Evolutionary conservation across 2,329 filamentous ascomycete species (phyloP).

Genomic region (Sporothrix sp.): DNA sequence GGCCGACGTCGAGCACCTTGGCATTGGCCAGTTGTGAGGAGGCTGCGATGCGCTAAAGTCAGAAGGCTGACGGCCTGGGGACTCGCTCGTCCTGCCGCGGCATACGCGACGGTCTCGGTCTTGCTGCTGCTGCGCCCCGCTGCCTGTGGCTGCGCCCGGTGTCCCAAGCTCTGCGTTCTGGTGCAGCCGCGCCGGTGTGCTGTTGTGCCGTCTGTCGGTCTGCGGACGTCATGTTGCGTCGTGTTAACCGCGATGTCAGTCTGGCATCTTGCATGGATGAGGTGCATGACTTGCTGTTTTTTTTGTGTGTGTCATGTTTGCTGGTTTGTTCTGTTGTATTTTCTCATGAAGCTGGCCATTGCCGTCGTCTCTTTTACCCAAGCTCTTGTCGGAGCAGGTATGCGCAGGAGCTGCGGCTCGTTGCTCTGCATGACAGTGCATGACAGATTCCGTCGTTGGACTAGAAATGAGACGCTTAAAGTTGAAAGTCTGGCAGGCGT

Average conservation of each 20-base stretch:
- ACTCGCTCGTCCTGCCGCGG: no score
- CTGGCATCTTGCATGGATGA: slow-evolving; percentile 6
- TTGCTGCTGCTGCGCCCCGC: no score
- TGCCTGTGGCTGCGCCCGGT: no score
- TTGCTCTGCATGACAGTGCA: background rate
- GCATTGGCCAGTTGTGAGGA: slow-evolving; percentile 37
- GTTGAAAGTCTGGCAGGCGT: slow-evolving; percentile 1
- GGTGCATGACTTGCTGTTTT: background rate
- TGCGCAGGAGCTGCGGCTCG: background rate
- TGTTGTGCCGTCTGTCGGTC: background rate
- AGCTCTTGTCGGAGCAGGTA: no score
- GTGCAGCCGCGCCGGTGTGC: background rate
- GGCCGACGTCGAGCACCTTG: slow-evolving; percentile 49
- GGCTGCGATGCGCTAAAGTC: background rate
- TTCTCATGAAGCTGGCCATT: background rate
- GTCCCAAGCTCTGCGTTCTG: no score
- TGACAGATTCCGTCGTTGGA: background rate
- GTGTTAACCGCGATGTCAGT: background rate
- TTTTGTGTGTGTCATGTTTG: background rate
- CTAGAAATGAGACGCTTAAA: slow-evolving; percentile 4
- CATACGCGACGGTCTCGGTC: no score
- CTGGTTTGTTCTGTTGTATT: background rate
- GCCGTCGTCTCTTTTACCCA: background rate
- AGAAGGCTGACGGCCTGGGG: no score
- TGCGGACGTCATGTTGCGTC: background rate